Evolutionary conservation across 2,329 filamentous ascomycete species (phyloP), one percentile per base, ranked within the genome.

Genomic region (Apiospora marii): DNA sequence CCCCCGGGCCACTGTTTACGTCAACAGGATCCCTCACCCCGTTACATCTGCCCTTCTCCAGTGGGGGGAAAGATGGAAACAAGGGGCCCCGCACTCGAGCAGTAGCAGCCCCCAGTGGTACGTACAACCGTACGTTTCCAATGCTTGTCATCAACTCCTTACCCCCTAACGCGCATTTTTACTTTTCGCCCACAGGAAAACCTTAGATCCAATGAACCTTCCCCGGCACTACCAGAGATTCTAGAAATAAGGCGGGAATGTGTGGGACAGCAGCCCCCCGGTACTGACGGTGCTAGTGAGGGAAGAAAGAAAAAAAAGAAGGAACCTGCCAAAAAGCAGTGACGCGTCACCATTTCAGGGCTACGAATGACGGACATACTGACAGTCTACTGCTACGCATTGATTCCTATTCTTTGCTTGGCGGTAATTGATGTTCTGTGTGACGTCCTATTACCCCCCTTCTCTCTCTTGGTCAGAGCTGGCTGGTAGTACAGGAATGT

Each of bases 11-110:
- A 61, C 27, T 37, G 34, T 37, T 64, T 64, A 41, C 58, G 58
- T 64, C 58, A 64, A 64, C 58, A 37, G n/a, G 30, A 34, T 58
- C 53, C 53, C 51, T 41, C 30, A 10, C 19, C 10, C 58, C 8
- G 58, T 64, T 64, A 64, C 58, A 64, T 61, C 16, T 61, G 34
- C 34, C 58, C 30, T 64, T 64, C 58, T 64, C 58, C 58, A 64
- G 58, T 41, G 58, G 58, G 53, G 58, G 58, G 27, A 30, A 64
- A 19, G 41, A 41, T 41, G 37, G 37, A 64, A 41, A 61, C 53
- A 61, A 41, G 58, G 58, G 58, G 58, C 58, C 58, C 58, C 58
- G 58, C 58, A 64, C n/a, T 41, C 34, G 19, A 22, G 37, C 37
- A 41, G 37, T 41, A 61, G 16, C 53, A 19, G 34, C 22, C 22